A percentile compares a stretch with the other conserved stretches of the same genome.
phyloP scores from a whole-genome alignment of 371 early-diverging fungal species.

The Blakeslea trispora region DNA sequence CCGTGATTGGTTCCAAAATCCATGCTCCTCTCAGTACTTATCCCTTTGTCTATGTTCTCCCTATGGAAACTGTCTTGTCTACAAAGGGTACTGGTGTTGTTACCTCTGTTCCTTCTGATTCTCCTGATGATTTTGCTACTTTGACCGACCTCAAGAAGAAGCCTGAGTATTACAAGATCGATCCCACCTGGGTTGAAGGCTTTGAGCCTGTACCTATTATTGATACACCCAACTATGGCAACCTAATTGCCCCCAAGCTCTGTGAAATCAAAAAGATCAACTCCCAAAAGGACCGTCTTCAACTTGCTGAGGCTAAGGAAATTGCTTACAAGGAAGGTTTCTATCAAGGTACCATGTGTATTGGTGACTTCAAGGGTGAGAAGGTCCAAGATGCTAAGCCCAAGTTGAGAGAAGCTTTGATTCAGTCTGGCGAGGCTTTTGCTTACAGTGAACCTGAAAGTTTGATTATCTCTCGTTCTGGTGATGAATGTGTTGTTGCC shows the following conservation, averaged over 20 bases:
- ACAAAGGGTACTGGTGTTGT: slow-evolving; percentile 99
- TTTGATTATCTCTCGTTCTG: slow-evolving; percentile 94
- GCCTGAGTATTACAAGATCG: slow-evolving; percentile 87
- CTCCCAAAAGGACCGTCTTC: slow-evolving; percentile 91
- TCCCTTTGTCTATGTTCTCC: slow-evolving; percentile 87
- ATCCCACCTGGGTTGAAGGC: slow-evolving; percentile 84
- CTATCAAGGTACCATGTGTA: slow-evolving; percentile 88
- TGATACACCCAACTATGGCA: slow-evolving; percentile 83
- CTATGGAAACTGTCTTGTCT: slow-evolving; percentile 94
- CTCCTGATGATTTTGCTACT: slow-evolving; percentile 95
- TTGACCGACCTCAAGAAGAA: slow-evolving; percentile 93
- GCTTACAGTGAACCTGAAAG: slow-evolving; percentile 97
- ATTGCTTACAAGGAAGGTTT: slow-evolving; percentile 97
- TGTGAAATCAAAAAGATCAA: slow-evolving; percentile 93
- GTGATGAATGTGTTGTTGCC: slow-evolving; percentile 98
- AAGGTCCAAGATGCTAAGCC: slow-evolving; percentile 94
- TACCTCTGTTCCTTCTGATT: slow-evolving; percentile 97
- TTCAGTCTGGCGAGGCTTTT: slow-evolving; percentile 76
- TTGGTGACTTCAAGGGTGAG: slow-evolving; percentile 81
- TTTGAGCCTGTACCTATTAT: slow-evolving; percentile 89
- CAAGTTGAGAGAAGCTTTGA: slow-evolving; percentile 76
- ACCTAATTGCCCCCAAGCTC: slow-evolving; percentile 80
- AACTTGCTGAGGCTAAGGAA: slow-evolving; percentile 94
- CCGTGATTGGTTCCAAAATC: slow-evolving; percentile 89
- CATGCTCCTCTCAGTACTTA: slow-evolving; percentile 86